A percentile compares a stretch with the other conserved stretches of the same genome.
Conservation (phyloP, 2,329 filamentous ascomycete species). For the Ceratocystis ficicola region DNA sequence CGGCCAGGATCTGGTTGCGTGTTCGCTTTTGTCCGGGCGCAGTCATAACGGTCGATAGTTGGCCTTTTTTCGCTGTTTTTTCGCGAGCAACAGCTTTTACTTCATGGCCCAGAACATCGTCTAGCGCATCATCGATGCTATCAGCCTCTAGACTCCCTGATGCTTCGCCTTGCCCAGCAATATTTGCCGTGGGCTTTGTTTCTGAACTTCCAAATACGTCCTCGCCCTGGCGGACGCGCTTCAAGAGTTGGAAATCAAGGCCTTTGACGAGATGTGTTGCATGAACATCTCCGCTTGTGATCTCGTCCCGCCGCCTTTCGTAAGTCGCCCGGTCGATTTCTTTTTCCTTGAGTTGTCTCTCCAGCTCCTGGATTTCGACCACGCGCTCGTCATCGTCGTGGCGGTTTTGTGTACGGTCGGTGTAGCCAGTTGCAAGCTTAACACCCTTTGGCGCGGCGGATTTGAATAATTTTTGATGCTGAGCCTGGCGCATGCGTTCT, state of each 20-base stretch:
- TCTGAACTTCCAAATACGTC: slow-evolving; percentile 40
- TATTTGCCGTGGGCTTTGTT: slow-evolving; percentile 34
- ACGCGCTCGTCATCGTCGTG: slow-evolving; percentile 44
- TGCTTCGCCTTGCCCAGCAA: slow-evolving; percentile 35
- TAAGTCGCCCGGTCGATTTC: slow-evolving; percentile 74
- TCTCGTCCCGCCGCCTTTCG: slow-evolving; percentile 59
- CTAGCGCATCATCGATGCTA: slow-evolving; percentile 54
- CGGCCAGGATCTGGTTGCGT: slow-evolving; percentile 54
- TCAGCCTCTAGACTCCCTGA: slow-evolving; percentile 23
- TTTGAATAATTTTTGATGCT: slow-evolving; percentile 59
- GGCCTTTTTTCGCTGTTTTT: slow-evolving; percentile 43
- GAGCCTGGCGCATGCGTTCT: slow-evolving; percentile 48
- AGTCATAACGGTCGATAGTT: slow-evolving; percentile 42
- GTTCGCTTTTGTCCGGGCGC: slow-evolving; percentile 49
- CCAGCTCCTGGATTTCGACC: slow-evolving; percentile 61
- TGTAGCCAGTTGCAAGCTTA: slow-evolving; percentile 67
- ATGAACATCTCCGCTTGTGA: slow-evolving; percentile 67
- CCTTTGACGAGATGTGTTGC: slow-evolving; percentile 88
- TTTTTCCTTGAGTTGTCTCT: slow-evolving; percentile 68
- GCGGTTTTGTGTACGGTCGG: slow-evolving; percentile 63
- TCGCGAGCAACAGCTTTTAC: slow-evolving; percentile 43
- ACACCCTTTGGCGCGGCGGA: slow-evolving; percentile 72
- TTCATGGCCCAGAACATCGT: slow-evolving; percentile 43
- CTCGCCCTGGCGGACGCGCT: slow-evolving; percentile 56
- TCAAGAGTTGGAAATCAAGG: slow-evolving; percentile 69